These are phyloP conservation scores for Trametes versicolor DNA, from an alignment of 1,284 basidiomycete species.

Conservation along the genomic window DNA sequence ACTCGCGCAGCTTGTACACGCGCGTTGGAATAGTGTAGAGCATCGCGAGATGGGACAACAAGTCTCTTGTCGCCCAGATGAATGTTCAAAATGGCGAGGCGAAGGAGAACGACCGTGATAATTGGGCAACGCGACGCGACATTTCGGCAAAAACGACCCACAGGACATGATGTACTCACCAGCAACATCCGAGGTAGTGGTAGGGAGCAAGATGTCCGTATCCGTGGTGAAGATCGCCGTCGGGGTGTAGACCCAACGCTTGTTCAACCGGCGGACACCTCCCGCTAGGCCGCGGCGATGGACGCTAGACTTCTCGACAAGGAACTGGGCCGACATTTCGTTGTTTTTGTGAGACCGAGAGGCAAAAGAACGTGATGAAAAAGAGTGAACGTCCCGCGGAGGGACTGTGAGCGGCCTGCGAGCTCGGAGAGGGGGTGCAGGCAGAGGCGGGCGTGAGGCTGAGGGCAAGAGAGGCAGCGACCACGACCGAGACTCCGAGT, in stretches of 20 bases:
- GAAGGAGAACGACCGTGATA: neutral
- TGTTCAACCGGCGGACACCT: conserved; percentile 24
- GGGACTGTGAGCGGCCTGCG: conserved; percentile 35
- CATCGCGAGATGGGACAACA: too few relatives aligned
- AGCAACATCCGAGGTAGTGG: conserved; percentile 4
- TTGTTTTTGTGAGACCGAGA: conserved; percentile 13
- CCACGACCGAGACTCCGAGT: neutral
- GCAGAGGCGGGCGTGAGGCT: conserved; percentile 20
- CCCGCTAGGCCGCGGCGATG: conserved; percentile 2
- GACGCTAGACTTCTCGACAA: conserved; percentile 33
- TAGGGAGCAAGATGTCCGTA: conserved; percentile 1
- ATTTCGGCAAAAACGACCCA: neutral
- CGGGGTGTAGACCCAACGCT: conserved; percentile 26
- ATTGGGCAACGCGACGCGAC: neutral
- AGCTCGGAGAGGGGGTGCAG: conserved; percentile 22
- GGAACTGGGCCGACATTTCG: conserved; percentile 36
- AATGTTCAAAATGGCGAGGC: neutral
- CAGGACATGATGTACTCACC: conserved; percentile 19
- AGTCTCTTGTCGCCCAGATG: neutral
- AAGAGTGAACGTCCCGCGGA: conserved; percentile 40
- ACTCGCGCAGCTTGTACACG: too few relatives aligned
- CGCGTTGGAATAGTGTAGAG: too few relatives aligned
- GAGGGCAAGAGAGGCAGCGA: conserved; percentile 17
- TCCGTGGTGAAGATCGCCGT: conserved; percentile 25
- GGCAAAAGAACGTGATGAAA: conserved; percentile 40